These are phyloP conservation scores for Aspergillus caelatus DNA, from an alignment of 2,329 filamentous ascomycete species.

Conservation along the genomic window DNA sequence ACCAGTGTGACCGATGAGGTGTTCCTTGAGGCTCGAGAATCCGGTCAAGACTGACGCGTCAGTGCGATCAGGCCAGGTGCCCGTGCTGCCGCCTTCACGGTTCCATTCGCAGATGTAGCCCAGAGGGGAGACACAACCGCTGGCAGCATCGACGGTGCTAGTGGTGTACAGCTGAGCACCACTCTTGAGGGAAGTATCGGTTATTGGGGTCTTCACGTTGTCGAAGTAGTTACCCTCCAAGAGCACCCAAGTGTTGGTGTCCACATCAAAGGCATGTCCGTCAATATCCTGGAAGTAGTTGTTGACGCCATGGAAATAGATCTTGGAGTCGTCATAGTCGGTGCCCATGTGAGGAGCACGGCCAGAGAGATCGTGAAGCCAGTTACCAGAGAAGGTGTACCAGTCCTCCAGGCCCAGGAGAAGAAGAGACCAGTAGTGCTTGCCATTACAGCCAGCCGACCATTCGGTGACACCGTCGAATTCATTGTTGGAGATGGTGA, in stretches of 20 bases:
- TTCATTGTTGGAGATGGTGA: conserved; percentile 63
- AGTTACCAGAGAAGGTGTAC: conserved; percentile 61
- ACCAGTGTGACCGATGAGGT: not conserved
- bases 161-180: conserved; percentile 6
- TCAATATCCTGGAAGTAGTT: conserved; percentile 41
- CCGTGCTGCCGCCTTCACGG: not conserved
- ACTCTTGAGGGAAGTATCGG: not conserved
- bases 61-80: conserved; percentile 1
- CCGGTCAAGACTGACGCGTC: not conserved
- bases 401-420: conserved; percentile 54
- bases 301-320: conserved; percentile 55
- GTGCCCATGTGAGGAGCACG: conserved; percentile 56
- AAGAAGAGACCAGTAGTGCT: conserved; percentile 62
- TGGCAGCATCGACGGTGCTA: not conserved
- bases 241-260: conserved; percentile 29
- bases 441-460: conserved; percentile 58
- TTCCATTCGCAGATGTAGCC: conserved; percentile 14
- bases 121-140: not conserved
- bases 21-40: not conserved
- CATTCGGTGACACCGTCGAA: conserved; percentile 58
- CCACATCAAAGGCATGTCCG: conserved; percentile 49
- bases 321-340: conserved; percentile 23
- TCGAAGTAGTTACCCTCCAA: conserved; percentile 52
- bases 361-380: conserved; percentile 60
- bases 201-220: conserved; percentile 44